phyloP scores from a whole-genome alignment of 106 monocot genomes.

The Dendrobium catenatum region DNA sequence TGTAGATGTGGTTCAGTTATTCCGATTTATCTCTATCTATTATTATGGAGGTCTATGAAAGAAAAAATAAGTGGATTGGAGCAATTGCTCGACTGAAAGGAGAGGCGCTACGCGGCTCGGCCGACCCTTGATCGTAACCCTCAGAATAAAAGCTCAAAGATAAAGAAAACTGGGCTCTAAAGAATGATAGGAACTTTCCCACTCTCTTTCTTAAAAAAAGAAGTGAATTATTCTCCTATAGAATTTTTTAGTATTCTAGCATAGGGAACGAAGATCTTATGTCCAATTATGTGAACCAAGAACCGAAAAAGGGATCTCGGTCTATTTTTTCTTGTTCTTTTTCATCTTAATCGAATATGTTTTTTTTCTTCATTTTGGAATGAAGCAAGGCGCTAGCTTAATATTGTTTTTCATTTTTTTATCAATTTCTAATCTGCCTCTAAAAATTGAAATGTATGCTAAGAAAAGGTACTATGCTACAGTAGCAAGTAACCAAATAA shows the following conservation, averaged over 20 bases:
- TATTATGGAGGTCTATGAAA: background rate
- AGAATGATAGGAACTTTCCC: constrained; percentile 2
- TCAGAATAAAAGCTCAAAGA: background rate
- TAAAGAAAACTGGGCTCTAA: constrained; percentile 3
- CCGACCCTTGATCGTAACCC: too few relatives aligned
- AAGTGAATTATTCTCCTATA: background rate
- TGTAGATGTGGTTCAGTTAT: background rate
- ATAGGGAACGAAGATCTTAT: background rate
- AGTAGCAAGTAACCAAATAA: background rate
- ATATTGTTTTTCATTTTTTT: background rate
- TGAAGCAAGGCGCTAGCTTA: background rate
- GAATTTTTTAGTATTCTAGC: background rate
- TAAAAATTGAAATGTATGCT: background rate
- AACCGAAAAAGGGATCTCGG: background rate
- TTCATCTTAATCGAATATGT: background rate
- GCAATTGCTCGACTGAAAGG: too few relatives aligned
- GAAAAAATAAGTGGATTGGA: too few relatives aligned
- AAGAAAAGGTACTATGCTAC: background rate
- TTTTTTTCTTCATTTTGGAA: background rate
- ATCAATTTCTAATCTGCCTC: constrained; percentile 2
- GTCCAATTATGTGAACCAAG: background rate
- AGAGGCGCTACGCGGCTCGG: too few relatives aligned
- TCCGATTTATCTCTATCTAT: background rate
- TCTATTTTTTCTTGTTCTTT: background rate
- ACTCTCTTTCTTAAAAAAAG: background rate